These are phyloP conservation scores for Kurtzmaniella natalensis DNA, from an alignment of 1,139 yeast species.

Conservation along the genomic window DNA sequence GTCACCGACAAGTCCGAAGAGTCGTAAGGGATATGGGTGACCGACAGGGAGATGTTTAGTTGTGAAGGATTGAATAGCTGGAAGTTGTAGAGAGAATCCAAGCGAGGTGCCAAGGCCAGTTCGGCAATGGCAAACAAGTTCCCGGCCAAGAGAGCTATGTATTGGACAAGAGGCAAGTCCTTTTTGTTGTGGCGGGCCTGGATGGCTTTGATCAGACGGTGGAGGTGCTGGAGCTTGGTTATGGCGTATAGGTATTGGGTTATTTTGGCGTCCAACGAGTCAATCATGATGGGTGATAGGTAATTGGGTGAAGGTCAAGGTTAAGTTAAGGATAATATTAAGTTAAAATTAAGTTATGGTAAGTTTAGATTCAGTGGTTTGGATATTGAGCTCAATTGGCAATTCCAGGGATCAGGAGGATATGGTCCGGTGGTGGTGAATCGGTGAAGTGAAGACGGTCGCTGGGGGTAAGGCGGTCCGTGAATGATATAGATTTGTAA, in stretches of 20 bases:
- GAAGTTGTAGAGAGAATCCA: conserved; percentile 41
- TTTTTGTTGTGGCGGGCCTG: conserved; percentile 5
- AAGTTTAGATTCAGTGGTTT: no score
- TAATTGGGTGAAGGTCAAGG: no score
- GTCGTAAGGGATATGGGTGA: conserved; percentile 41
- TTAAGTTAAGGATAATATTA: no score
- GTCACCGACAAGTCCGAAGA: conserved; percentile 25
- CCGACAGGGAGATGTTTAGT: conserved; percentile 30
- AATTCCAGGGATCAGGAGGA: no score
- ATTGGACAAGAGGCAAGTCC: conserved; percentile 29
- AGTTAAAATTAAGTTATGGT: no score
- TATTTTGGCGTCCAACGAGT: conserved; percentile 31
- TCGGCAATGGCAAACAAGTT: conserved; percentile 49
- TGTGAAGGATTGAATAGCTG: conserved; percentile 30
- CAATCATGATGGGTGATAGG: conserved; percentile 6
- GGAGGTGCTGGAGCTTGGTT: conserved; percentile 24
- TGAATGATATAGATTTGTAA: no score
- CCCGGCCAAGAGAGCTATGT: conserved; percentile 38
- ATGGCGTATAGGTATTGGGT: conserved; percentile 41
- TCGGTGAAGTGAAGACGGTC: no score
- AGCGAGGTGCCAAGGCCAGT: conserved; percentile 33
- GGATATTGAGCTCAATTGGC: no score
- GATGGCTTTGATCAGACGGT: conserved; percentile 14
- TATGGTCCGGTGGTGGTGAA: no score
- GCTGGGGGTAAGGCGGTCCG: no score